phyloP scores from a whole-genome alignment of 805 yeast genomes.

The Candida palmyrensis region DNA sequence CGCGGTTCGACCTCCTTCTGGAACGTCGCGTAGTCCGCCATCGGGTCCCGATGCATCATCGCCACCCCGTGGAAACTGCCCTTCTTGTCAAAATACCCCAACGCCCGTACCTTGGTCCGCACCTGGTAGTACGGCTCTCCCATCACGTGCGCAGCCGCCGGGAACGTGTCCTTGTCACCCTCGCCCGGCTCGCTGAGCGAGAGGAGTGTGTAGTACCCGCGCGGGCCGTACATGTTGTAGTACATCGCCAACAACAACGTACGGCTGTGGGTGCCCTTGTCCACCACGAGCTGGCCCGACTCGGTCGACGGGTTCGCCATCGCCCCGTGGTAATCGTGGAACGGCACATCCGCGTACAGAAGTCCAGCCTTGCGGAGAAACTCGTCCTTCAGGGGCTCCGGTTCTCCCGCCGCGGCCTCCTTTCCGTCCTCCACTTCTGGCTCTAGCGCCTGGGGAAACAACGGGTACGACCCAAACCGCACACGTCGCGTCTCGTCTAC shows the following conservation, averaged over 20 bases:
- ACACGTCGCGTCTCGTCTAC: constrained; percentile 18
- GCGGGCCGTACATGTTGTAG: constrained; percentile 22
- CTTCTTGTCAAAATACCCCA: constrained; percentile 21
- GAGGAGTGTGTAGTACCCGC: constrained; percentile 11
- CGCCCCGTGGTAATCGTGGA: constrained; percentile 22
- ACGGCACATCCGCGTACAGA: too few species aligned
- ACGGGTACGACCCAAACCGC: constrained; percentile 5
- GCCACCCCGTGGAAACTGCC: constrained; percentile 15
- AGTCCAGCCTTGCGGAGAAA: too few species aligned
- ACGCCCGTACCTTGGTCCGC: constrained; percentile 10
- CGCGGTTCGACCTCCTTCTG: constrained; percentile 3
- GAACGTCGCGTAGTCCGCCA: constrained; percentile 17
- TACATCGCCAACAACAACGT: constrained; percentile 22
- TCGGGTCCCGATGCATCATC: constrained; percentile 29
- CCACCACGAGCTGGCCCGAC: constrained; percentile 24
- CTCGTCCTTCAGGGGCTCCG: too few species aligned
- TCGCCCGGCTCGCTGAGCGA: constrained; percentile 16
- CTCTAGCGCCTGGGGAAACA: not conserved
- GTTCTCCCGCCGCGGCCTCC: not conserved
- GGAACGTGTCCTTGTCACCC: constrained; percentile 18
- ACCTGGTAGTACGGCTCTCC: constrained; percentile 13
- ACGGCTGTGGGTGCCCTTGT: constrained; percentile 21
- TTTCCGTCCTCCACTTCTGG: constrained; percentile 6
- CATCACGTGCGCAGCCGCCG: constrained; percentile 12
- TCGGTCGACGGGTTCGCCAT: constrained; percentile 25